Conservation (phyloP, 441 rosid species). For the Macaranga tanarius region DNA sequence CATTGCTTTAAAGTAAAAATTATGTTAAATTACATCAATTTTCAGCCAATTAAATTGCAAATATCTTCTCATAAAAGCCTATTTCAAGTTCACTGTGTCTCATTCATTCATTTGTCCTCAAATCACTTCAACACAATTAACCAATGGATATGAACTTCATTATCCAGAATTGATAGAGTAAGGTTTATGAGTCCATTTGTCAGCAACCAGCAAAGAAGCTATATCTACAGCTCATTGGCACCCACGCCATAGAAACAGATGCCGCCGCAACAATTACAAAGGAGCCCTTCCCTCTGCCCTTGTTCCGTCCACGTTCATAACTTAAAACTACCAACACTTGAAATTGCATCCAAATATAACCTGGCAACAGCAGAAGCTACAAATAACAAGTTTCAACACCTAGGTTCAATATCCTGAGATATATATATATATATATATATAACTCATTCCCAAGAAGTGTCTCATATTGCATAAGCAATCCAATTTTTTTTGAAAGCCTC, state of each 20-base stretch:
- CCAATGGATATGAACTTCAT: not conserved
- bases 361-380: not conserved
- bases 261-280: not conserved
- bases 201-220: not conserved
- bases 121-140: not conserved
- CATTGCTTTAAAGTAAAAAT: not conserved
- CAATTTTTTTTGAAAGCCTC: not conserved
- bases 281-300: not conserved
- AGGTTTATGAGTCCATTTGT: not conserved
- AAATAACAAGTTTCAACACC: not conserved
- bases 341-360: not conserved
- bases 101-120: not conserved
- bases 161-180: not conserved
- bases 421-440: not conserved
- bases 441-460: not conserved
- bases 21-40: not conserved
- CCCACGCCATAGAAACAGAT: not conserved
- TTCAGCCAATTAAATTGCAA: not conserved
- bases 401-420: not conserved
- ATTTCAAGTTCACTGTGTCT: not conserved
- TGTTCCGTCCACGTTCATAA: not conserved
- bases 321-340: constrained; percentile 1
- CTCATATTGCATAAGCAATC: not conserved
- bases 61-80: not conserved
- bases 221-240: not conserved